A percentile compares a stretch with the other conserved stretches of the same genome.
phyloP scores from a whole-genome alignment of 768 basidiomycete genomes.

The Boletus bicolor region DNA sequence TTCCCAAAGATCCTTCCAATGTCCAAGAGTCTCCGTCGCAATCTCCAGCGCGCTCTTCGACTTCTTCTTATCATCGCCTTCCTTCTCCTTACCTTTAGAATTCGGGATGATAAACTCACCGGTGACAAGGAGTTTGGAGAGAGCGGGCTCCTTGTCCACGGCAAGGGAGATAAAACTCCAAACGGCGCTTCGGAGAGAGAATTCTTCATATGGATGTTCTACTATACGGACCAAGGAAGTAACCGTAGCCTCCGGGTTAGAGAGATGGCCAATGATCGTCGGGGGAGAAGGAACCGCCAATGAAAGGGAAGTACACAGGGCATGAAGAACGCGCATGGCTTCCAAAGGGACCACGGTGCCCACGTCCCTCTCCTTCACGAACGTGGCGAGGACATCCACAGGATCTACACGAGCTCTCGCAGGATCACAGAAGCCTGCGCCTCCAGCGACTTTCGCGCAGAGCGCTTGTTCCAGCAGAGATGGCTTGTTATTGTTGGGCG shows the following conservation, averaged over 20 bases:
- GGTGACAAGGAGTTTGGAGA: conserved; percentile 73
- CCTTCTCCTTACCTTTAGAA: conserved; percentile 40
- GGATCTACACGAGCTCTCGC: conserved; percentile 57
- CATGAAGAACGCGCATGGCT: conserved; percentile 63
- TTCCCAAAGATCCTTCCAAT: conserved; percentile 77
- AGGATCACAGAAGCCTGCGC: conserved; percentile 42
- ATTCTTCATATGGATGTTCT: conserved; percentile 78
- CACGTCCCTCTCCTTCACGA: conserved; percentile 62
- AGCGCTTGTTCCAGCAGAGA: conserved; percentile 76
- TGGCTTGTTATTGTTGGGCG: conserved; percentile 40
- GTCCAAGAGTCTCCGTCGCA: conserved; percentile 60
- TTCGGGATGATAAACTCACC: conserved; percentile 61
- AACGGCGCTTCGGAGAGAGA: conserved; percentile 64
- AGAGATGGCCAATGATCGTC: conserved; percentile 74
- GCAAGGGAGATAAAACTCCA: conserved; percentile 85
- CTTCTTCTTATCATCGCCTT: conserved; percentile 34
- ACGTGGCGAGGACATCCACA: conserved; percentile 68
- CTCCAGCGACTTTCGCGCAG: conserved; percentile 57
- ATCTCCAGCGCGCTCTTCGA: conserved; percentile 60
- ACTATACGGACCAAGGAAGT: conserved; percentile 66
- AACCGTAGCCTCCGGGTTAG: conserved; percentile 71
- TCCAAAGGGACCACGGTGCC: conserved; percentile 61
- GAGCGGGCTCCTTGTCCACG: conserved; percentile 82
- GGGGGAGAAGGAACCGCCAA: conserved; percentile 57
- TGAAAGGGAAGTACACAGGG: conserved; percentile 65